Evolutionary conservation across 768 basidiomycete species (phyloP).

Genomic region (Tylopilus felleus): DNA sequence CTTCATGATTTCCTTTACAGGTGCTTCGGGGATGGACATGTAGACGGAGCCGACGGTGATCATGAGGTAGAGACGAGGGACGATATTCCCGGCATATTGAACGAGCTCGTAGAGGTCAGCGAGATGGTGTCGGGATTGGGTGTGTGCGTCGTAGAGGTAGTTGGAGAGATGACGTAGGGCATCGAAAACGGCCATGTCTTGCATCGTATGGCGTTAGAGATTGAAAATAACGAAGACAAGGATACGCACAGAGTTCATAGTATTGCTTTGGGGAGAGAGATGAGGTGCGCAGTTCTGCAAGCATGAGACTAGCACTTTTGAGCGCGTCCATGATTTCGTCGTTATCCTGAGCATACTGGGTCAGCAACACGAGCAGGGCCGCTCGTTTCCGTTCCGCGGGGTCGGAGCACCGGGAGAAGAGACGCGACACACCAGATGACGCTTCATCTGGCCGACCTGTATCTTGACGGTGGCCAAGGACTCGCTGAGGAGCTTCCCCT

Average conservation of each 20-base stretch:
- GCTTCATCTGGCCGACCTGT: constrained; percentile 92
- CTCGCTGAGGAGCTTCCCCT: constrained; percentile 83
- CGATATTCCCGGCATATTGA: constrained; percentile 98
- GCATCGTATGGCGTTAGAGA: neutral
- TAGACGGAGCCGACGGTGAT: constrained; percentile 99
- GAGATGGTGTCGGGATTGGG: constrained; percentile 86
- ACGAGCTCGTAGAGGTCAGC: constrained; percentile 99
- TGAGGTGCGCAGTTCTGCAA: constrained; percentile 91
- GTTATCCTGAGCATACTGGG: constrained; percentile 54
- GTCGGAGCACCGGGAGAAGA: neutral
- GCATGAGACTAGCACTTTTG: constrained; percentile 96
- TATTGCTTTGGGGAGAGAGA: constrained; percentile 96
- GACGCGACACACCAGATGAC: constrained; percentile 68
- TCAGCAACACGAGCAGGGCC: neutral
- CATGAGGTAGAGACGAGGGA: constrained; percentile 95
- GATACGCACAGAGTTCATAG: constrained; percentile 86
- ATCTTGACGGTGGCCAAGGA: constrained; percentile 84
- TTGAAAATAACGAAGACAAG: neutral
- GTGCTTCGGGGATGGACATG: constrained; percentile 97
- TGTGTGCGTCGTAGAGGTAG: constrained; percentile 96
- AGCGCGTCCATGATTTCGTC: constrained; percentile 99
- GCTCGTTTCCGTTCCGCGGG: neutral
- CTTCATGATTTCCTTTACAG: constrained; percentile 99
- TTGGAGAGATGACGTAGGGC: constrained; percentile 92
- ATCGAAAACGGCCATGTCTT: constrained; percentile 99